phyloP scores from a whole-genome alignment of 306 rosid species.

The Quercus berberidifolia region DNA sequence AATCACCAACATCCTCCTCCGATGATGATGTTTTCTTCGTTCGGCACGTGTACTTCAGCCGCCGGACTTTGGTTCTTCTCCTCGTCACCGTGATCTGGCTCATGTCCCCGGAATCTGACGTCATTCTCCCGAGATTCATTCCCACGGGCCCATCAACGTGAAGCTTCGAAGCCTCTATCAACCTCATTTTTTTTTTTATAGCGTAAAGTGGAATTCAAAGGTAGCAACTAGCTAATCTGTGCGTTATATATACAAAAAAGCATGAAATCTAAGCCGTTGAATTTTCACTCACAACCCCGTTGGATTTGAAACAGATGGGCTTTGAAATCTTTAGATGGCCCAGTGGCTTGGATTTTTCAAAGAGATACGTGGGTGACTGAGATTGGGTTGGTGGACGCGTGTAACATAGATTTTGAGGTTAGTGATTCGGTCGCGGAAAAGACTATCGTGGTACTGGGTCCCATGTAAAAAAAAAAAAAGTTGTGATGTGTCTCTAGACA shows the following conservation, averaged over 20 bases:
- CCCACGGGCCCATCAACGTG: neutral
- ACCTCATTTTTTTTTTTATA: conserved; percentile 16
- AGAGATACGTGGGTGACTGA: conserved; percentile 64
- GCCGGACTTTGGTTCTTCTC: conserved; percentile 38
- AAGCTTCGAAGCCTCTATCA: neutral
- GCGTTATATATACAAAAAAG: neutral
- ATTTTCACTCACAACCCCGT: neutral
- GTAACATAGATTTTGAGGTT: conserved; percentile 22
- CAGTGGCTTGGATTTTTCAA: conserved; percentile 19
- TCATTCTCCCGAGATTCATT: neutral
- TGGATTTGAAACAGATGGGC: conserved; percentile 46
- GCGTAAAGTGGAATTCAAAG: neutral
- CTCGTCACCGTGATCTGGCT: conserved; percentile 8
- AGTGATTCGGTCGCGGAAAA: conserved; percentile 22
- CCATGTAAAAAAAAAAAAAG: neutral
- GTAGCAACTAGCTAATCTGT: too few species aligned
- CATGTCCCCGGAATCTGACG: neutral
- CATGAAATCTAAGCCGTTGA: conserved; percentile 36
- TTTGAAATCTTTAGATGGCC: neutral
- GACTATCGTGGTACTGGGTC: conserved; percentile 28
- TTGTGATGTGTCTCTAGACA: too few species aligned
- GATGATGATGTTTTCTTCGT: neutral
- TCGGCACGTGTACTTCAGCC: conserved; percentile 44
- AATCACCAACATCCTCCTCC: neutral
- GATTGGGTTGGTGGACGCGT: conserved; percentile 38